Conservation (phyloP, 352 stramenopile species). For the Globisporangium camurandrum region DNA sequence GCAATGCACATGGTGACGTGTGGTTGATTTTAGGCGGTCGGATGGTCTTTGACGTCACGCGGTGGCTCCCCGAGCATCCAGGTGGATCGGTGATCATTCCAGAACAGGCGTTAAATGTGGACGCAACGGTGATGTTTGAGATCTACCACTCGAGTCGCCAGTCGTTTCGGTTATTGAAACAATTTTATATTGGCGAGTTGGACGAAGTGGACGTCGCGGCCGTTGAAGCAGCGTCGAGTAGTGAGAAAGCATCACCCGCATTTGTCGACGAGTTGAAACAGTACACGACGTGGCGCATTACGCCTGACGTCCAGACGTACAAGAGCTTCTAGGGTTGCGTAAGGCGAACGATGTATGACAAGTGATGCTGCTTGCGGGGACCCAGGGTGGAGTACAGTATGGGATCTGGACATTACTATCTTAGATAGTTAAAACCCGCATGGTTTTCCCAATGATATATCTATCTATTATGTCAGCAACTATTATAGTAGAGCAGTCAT, state of each 20-base stretch:
- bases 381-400: too few species aligned
- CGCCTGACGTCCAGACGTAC: constrained; percentile 48
- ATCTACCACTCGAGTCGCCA: constrained; percentile 89
- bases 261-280: constrained; percentile 69
- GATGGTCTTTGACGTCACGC: constrained; percentile 88
- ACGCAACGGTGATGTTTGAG: constrained; percentile 88
- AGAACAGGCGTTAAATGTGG: constrained; percentile 80
- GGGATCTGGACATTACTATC: too few species aligned
- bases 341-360: too few species aligned
- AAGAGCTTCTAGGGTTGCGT: constrained; percentile 79
- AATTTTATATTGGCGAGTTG: constrained; percentile 89
- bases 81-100: constrained; percentile 81
- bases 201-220: constrained; percentile 41
- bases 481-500: too few species aligned
- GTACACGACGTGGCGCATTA: constrained; percentile 79
- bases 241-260: constrained; percentile 41
- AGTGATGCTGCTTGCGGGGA: too few species aligned
- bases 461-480: too few species aligned
- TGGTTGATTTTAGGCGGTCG: constrained; percentile 84
- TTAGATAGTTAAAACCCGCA: too few species aligned
- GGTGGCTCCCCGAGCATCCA: constrained; percentile 84
- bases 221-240: too few species aligned
- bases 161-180: constrained; percentile 87
- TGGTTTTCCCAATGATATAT: too few species aligned
- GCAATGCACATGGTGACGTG: constrained; percentile 67